Evolutionary conservation across 805 yeast genomes (phyloP), one percentile per base, ranked within the genome.

Genomic region (Suhomyces canberraensis): DNA sequence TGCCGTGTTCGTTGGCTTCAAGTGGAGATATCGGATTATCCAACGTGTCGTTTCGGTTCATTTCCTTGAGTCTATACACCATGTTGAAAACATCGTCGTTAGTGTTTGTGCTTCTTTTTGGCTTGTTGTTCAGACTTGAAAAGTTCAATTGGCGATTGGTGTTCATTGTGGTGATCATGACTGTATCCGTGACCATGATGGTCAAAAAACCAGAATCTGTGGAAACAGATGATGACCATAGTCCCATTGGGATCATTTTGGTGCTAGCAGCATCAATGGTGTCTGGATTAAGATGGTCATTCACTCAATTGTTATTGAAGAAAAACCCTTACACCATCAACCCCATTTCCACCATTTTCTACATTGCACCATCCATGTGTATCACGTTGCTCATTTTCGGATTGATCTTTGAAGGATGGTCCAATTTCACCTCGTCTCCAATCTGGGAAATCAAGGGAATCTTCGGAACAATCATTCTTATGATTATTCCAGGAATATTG

Each of bases 11-110:
- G 0, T 29, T 86, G 11, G 93, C 96, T 0, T 78, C 90, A 2
- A 88, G 95, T 2, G 91, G 95, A 13, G 99, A 93, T 60, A 89
- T 93, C 46, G 98, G 98, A 1, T 71, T 89, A 45, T 91, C 95
- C 20, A 93, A 93, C 59, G 78, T 83, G 22, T 83, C 96, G 18
- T 77, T 90, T 50, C 71, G 82, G 45, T 81, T 77, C 53, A 84
- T 93, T 31, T 77, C 96, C 1, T 69, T 93, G 45, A 79, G 90
- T 13, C 75, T 90, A 31, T 93, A 90, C 60, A 91, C 98, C 7
- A 89, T 91, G 88, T 79, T 93, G 41, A 93, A 93, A 56, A 84
- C 97, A 1, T 80, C 93, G 5, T 78, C 91, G 11, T 73, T 93
- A 34, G 82, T 90, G 20, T 93, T 93, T 69, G 98, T 93, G 22